These are phyloP conservation scores for Rhizopus arrhizus DNA, from an alignment of 371 early-diverging fungal species.

Conservation along the genomic window DNA sequence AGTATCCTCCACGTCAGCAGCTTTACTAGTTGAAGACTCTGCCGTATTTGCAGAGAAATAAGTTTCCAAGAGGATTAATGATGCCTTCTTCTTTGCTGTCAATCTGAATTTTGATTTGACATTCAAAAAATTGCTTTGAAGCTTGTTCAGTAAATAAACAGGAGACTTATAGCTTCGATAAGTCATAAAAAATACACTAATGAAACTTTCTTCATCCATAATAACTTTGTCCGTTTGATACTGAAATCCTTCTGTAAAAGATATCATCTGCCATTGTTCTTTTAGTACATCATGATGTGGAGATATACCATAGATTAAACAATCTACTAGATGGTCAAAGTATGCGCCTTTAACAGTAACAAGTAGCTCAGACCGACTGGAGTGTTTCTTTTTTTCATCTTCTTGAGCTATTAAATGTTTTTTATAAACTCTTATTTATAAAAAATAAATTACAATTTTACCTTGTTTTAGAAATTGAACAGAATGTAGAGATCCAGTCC, in stretches of 20 bases:
- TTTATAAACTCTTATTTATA: background rate
- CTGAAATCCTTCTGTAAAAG: conserved; percentile 25
- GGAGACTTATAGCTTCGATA: conserved; percentile 60
- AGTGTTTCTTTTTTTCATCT: background rate
- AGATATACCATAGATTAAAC: conserved; percentile 54
- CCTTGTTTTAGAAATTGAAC: conserved; percentile 19
- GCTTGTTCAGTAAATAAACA: conserved; percentile 49
- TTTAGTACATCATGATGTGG: conserved; percentile 40
- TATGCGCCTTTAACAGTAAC: conserved; percentile 58
- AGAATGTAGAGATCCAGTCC: conserved; percentile 6
- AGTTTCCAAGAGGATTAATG: conserved; percentile 15
- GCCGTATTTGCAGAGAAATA: conserved; percentile 4
- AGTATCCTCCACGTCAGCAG: conserved; percentile 10
- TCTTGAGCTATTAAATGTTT: background rate
- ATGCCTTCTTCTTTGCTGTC: conserved; percentile 5
- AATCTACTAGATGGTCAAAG: conserved; percentile 56
- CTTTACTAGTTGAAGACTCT: background rate
- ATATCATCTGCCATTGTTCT: conserved; percentile 48
- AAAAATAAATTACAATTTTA: background rate
- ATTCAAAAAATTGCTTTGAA: conserved; percentile 49
- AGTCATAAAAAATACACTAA: conserved; percentile 56
- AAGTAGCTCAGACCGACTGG: conserved; percentile 5
- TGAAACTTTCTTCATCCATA: conserved; percentile 55
- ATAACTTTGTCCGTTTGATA: conserved; percentile 9
- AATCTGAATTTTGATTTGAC: conserved; percentile 24